Evolutionary conservation across 345 rosid species (phyloP).

Genomic region (Tarenaya hassleriana): DNA sequence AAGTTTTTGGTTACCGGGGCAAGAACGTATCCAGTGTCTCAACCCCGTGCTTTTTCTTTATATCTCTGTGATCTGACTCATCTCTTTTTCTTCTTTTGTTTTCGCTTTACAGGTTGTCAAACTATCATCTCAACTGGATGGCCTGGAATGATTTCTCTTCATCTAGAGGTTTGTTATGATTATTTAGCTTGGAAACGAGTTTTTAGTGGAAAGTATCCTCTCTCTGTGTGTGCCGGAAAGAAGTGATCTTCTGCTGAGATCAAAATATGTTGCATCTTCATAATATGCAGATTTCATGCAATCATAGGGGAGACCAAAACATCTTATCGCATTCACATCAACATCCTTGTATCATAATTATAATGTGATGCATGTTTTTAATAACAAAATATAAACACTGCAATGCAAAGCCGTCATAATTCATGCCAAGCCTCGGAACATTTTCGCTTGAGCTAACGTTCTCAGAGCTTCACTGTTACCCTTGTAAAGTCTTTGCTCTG

Average conservation of each 20-base stretch:
- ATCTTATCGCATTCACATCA: too few relatives aligned
- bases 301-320: too few relatives aligned
- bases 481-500: not conserved
- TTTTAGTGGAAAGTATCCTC: not conserved
- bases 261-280: too few relatives aligned
- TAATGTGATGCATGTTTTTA: too few relatives aligned
- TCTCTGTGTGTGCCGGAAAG: too few relatives aligned
- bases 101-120: constrained; percentile 42
- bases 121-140: constrained; percentile 60
- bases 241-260: too few relatives aligned
- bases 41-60: constrained; percentile 3
- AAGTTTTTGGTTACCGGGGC: not conserved
- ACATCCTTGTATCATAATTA: too few relatives aligned
- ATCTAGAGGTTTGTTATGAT: constrained; percentile 52
- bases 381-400: too few relatives aligned
- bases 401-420: too few relatives aligned
- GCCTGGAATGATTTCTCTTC: constrained; percentile 64
- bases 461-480: not conserved
- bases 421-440: too few relatives aligned
- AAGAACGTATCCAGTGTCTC: not conserved
- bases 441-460: too few relatives aligned
- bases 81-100: constrained; percentile 6
- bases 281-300: too few relatives aligned
- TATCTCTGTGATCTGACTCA: not conserved
- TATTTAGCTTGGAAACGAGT: not conserved